phyloP scores from a whole-genome alignment of 2,329 filamentous ascomycete species.

The Mollisiaceae sp. region DNA sequence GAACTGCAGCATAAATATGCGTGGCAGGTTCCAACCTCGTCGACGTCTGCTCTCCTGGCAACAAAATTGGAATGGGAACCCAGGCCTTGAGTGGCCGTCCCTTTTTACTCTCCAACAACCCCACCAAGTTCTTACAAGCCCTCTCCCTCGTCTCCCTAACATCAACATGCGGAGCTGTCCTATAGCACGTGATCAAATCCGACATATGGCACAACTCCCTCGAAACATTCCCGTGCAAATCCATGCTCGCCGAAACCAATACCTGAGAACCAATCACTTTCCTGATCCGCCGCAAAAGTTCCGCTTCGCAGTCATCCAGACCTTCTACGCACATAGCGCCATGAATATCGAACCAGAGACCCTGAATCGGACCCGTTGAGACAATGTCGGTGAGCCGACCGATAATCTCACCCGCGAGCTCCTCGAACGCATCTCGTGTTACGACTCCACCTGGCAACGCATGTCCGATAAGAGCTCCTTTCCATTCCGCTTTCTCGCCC shows the following conservation, averaged over 20 bases:
- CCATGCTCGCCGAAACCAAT: slow-evolving; percentile 59
- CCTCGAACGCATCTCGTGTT: slow-evolving; percentile 52
- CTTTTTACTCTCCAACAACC: slow-evolving; percentile 42
- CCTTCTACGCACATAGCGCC: slow-evolving; percentile 60
- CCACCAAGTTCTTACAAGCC: slow-evolving; percentile 55
- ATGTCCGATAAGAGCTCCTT: slow-evolving; percentile 56
- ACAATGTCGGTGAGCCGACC: slow-evolving; percentile 47
- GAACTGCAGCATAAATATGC: slow-evolving; percentile 54
- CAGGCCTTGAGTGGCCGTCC: slow-evolving; percentile 55
- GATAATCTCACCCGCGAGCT: slow-evolving; percentile 49
- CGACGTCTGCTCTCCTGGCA: slow-evolving; percentile 60
- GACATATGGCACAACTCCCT: slow-evolving; percentile 53
- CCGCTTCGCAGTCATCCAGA: slow-evolving; percentile 53
- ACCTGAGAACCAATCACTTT: slow-evolving; percentile 51
- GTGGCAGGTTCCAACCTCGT: slow-evolving; percentile 58
- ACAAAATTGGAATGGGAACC: slow-evolving; percentile 56
- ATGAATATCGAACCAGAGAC: slow-evolving; percentile 61
- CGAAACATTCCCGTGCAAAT: slow-evolving; percentile 61
- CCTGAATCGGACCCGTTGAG: slow-evolving; percentile 46
- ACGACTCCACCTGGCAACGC: slow-evolving; percentile 57
- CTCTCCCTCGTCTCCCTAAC: slow-evolving; percentile 55
- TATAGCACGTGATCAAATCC: slow-evolving; percentile 58
- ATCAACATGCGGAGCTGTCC: slow-evolving; percentile 55
- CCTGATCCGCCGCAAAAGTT: slow-evolving; percentile 53
- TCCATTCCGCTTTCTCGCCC: slow-evolving; percentile 52